phyloP scores from a whole-genome alignment of 192 early-diverging fungal genomes.

The Podila horticola region DNA sequence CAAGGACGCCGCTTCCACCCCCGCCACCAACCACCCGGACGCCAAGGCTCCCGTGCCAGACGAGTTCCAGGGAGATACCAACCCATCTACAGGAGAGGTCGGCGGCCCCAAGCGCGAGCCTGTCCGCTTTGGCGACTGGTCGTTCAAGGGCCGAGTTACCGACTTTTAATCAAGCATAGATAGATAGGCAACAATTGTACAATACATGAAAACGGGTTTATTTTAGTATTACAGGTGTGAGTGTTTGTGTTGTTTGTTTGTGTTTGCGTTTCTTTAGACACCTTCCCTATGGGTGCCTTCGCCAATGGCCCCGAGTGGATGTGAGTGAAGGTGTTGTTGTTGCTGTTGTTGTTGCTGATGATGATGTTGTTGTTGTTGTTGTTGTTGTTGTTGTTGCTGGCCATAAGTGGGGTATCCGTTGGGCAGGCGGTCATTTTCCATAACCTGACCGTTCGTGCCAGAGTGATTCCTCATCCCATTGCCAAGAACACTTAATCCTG shows the following conservation, averaged over 20 bases:
- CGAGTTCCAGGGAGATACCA: slow-evolving; percentile 80
- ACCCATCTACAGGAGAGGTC: slow-evolving; percentile 81
- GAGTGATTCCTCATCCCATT: neutral
- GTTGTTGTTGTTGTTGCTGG: neutral
- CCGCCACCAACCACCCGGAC: slow-evolving; percentile 58
- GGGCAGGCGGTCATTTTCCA: slow-evolving; percentile 27
- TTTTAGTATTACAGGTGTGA: too few species aligned
- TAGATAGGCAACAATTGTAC: too few species aligned
- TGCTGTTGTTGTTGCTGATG: slow-evolving; percentile 3
- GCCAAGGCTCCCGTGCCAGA: slow-evolving; percentile 53
- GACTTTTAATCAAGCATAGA: slow-evolving; percentile 55
- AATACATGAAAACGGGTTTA: too few species aligned
- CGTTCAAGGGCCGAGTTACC: slow-evolving; percentile 69
- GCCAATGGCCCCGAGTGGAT: slow-evolving; percentile 1
- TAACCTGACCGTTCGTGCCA: slow-evolving; percentile 9
- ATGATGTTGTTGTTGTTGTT: too few species aligned
- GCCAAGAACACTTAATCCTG: neutral
- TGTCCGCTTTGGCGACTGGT: slow-evolving; percentile 86
- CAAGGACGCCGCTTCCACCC: slow-evolving; percentile 47
- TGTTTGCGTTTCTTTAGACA: too few species aligned
- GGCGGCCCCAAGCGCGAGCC: slow-evolving; percentile 87
- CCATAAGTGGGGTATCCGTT: slow-evolving; percentile 34
- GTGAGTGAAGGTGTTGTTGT: neutral
- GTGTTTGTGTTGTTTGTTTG: too few species aligned
- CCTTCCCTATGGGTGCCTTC: neutral